Evolutionary conservation across 2,329 filamentous ascomycete species (phyloP).

Genomic region (Colletotrichum kahawae): DNA sequence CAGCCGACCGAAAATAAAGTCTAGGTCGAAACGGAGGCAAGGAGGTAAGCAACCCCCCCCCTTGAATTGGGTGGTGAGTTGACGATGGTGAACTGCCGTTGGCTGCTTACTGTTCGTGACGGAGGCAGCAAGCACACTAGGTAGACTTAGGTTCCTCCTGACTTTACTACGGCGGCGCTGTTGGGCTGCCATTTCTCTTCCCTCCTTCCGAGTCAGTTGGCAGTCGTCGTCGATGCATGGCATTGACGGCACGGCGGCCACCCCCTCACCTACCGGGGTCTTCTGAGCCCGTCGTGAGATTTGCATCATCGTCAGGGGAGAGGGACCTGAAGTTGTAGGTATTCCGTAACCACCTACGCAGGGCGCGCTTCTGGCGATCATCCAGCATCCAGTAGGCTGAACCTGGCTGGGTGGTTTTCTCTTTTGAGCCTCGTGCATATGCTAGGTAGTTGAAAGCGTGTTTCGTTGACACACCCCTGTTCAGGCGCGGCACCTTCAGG

Average conservation of each 20-base stretch:
- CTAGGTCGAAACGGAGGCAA: conserved; percentile 10
- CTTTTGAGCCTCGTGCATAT: conserved; percentile 15
- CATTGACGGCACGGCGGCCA: neutral
- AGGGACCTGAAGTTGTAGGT: neutral
- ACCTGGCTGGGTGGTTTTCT: neutral
- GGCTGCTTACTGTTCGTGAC: neutral
- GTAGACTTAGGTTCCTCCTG: neutral
- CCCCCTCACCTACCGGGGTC: neutral
- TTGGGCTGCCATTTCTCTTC: neutral
- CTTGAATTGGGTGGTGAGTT: neutral
- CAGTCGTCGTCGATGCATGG: neutral
- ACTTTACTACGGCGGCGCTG: neutral
- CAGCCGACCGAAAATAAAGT: neutral
- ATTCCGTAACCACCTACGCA: neutral
- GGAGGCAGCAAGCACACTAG: neutral
- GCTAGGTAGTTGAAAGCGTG: neutral
- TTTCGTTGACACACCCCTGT: conserved; percentile 3
- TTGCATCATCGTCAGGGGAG: neutral
- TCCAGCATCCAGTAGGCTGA: neutral
- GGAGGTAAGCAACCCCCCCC: neutral
- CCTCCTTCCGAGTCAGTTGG: neutral
- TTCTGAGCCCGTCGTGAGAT: neutral
- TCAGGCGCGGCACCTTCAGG: neutral
- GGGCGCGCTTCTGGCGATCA: conserved; percentile 5
- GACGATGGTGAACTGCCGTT: neutral